Percentiles rank a stretch among this genome's conserved stretches.
phyloP scores from a whole-genome alignment of 495 filamentous ascomycete genomes.

The Daldinia loculata region DNA sequence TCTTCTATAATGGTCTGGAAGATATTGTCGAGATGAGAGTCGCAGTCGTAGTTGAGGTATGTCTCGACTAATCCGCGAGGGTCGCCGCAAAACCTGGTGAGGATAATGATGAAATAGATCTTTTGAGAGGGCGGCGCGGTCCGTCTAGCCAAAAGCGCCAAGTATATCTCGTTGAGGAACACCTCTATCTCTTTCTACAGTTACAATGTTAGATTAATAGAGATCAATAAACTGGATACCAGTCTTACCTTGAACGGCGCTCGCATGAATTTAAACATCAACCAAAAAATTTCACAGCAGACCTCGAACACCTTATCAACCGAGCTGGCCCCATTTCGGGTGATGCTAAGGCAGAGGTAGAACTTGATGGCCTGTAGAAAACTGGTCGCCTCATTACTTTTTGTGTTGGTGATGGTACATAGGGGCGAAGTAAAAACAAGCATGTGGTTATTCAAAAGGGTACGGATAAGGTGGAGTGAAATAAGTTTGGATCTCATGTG shows the following conservation, averaged over 20 bases:
- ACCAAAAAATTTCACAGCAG: conserved; percentile 96
- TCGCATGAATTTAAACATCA: conserved; percentile 93
- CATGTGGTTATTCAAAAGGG: conserved; percentile 90
- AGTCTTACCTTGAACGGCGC: conserved; percentile 83
- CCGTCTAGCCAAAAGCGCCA: conserved; percentile 88
- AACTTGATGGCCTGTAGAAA: conserved; percentile 97
- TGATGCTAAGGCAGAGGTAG: conserved; percentile 92
- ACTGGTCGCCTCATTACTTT: conserved; percentile 81
- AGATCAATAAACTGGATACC: background rate
- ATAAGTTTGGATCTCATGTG: conserved; percentile 97
- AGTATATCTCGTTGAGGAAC: conserved; percentile 96
- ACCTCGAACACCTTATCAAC: conserved; percentile 93
- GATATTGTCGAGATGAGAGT: conserved; percentile 93
- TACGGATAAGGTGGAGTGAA: conserved; percentile 92
- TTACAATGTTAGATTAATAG: conserved; percentile 26
- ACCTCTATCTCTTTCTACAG: conserved; percentile 94
- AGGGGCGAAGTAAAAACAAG: conserved; percentile 86
- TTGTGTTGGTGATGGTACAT: conserved; percentile 87
- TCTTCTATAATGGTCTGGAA: conserved; percentile 96
- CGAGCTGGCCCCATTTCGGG: conserved; percentile 92
- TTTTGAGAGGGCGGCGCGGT: conserved; percentile 90
- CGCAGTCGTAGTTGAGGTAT: conserved; percentile 99
- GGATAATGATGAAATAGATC: conserved; percentile 84
- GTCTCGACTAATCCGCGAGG: conserved; percentile 91
- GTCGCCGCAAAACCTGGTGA: conserved; percentile 84